These are phyloP conservation scores for Trichoderma parareesei DNA, from an alignment of 495 filamentous ascomycete species.

Conservation along the genomic window DNA sequence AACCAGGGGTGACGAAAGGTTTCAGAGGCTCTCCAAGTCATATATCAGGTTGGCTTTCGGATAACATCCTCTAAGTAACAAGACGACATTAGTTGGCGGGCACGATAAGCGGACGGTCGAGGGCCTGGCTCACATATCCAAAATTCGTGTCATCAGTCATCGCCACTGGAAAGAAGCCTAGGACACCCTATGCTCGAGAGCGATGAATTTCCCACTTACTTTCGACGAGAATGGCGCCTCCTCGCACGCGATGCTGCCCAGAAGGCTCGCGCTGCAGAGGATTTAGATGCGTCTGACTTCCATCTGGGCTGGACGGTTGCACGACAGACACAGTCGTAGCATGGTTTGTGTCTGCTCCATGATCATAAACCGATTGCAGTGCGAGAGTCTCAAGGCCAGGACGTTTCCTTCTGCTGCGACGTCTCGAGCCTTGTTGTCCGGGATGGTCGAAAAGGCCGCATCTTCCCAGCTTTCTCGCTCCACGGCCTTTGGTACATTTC, in stretches of 20 bases:
- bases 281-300: neutral
- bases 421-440: neutral
- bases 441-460: neutral
- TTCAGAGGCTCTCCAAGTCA: too few relatives aligned
- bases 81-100: too few relatives aligned
- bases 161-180: too few relatives aligned
- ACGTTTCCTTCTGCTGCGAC: neutral
- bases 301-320: neutral
- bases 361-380: neutral
- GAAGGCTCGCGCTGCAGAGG: neutral
- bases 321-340: neutral
- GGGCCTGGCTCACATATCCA: too few relatives aligned
- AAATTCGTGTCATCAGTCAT: too few relatives aligned
- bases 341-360: neutral
- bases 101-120: too few relatives aligned
- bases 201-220: neutral
- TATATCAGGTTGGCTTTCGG: too few relatives aligned
- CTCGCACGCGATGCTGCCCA: neutral
- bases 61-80: too few relatives aligned
- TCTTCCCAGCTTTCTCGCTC: neutral
- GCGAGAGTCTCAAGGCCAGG: neutral
- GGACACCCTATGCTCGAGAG: neutral
- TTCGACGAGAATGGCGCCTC: neutral
- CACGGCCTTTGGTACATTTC: constrained; percentile 7
- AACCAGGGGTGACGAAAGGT: too few relatives aligned